These are phyloP conservation scores for Stenocarpella maydis DNA, from an alignment of 2,329 filamentous ascomycete genomes.

Conservation along the genomic window DNA sequence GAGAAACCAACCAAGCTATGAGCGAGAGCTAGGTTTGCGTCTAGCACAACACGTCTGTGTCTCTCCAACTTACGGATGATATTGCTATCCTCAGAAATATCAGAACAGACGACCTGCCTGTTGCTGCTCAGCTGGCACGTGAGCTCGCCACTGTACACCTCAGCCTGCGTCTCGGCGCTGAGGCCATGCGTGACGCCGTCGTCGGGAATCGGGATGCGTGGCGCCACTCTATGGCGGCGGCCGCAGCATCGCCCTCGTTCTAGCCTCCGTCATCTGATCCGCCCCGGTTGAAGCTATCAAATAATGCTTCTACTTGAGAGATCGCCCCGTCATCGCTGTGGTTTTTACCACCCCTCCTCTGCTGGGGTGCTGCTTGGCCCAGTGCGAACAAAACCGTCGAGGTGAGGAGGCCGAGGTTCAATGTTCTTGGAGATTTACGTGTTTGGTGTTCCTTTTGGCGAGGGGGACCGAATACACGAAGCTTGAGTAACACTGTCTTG, in stretches of 20 bases:
- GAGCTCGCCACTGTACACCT: neutral
- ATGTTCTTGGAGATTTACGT: neutral
- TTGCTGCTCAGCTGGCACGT: neutral
- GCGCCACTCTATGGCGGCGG: neutral
- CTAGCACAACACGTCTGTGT: too few relatives aligned
- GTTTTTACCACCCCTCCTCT: neutral
- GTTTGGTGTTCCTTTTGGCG: neutral
- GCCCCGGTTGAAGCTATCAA: neutral
- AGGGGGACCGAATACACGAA: too few relatives aligned
- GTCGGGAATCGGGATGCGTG: neutral
- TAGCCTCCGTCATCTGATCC: neutral
- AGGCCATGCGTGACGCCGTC: neutral
- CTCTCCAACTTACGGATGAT: neutral
- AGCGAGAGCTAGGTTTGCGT: neutral
- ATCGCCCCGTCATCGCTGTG: neutral
- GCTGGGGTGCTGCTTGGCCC: neutral
- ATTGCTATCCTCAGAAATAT: neutral
- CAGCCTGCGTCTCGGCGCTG: neutral
- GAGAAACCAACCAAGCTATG: neutral
- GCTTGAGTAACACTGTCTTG: neutral
- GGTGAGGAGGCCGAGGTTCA: neutral
- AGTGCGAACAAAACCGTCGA: neutral
- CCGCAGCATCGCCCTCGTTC: neutral
- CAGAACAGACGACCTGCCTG: neutral
- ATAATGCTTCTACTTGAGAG: neutral